phyloP scores from a whole-genome alignment of 1,284 basidiomycete genomes.

The Leucoagaricus sp. region DNA sequence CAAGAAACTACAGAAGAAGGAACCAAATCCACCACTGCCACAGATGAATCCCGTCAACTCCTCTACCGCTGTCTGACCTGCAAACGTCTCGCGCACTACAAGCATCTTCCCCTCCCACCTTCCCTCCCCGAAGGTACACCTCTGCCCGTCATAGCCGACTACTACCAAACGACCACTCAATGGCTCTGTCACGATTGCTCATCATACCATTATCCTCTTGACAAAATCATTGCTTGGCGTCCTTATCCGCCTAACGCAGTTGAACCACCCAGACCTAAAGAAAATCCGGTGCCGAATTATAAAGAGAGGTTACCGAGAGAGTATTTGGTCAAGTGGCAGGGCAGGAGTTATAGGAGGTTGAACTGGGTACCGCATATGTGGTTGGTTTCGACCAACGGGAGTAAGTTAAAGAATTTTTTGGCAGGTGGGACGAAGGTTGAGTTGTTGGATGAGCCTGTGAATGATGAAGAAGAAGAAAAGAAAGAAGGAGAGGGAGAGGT shows the following conservation, averaged over 20 bases:
- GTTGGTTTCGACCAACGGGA: conserved; percentile 63
- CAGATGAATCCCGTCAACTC: conserved; percentile 50
- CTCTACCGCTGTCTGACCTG: conserved; percentile 83
- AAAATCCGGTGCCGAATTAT: conserved; percentile 52
- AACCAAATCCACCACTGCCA: conserved; percentile 17
- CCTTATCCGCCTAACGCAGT: conserved; percentile 66
- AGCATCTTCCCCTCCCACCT: conserved; percentile 61
- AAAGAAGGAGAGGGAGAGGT: conserved; percentile 28
- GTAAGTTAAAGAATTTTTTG: conserved; percentile 80
- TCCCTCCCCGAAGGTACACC: conserved; percentile 35
- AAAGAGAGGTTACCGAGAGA: conserved; percentile 75
- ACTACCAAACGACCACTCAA: conserved; percentile 63
- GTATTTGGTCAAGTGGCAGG: conserved; percentile 88
- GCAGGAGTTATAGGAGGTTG: conserved; percentile 73
- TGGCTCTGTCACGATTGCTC: conserved; percentile 84
- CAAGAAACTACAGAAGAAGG: too few relatives aligned
- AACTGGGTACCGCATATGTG: conserved; percentile 93
- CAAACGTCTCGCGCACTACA: conserved; percentile 80
- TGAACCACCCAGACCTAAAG: conserved; percentile 44
- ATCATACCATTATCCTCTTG: conserved; percentile 73
- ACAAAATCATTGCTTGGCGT: conserved; percentile 91
- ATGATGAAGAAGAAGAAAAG: conserved; percentile 34
- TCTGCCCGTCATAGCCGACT: conserved; percentile 49
- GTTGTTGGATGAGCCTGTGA: conserved; percentile 50
- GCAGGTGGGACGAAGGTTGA: conserved; percentile 67